Conservation (phyloP, 805 yeast genomes). For the Schwanniomyces sp. region DNA sequence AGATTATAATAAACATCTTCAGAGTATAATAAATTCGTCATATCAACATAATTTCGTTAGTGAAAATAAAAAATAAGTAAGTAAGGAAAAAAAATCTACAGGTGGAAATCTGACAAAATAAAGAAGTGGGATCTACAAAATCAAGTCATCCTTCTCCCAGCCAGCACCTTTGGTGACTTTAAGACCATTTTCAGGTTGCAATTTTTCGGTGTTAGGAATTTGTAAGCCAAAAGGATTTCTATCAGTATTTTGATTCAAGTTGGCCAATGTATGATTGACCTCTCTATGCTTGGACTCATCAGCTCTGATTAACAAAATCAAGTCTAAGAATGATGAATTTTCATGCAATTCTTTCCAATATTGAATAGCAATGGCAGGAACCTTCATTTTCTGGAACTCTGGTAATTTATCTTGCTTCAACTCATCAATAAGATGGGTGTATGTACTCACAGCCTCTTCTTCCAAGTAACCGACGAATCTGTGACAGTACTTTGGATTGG, state of each 20-base stretch:
- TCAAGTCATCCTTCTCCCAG: slow-evolving; percentile 43
- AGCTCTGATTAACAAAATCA: slow-evolving; percentile 63
- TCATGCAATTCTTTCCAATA: slow-evolving; percentile 61
- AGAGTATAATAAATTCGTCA: not conserved
- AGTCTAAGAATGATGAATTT: slow-evolving; percentile 55
- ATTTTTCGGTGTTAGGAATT: slow-evolving; percentile 30
- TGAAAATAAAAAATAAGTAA: not conserved
- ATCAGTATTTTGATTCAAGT: slow-evolving; percentile 51
- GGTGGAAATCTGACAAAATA: not conserved
- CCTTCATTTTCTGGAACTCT: slow-evolving; percentile 40
- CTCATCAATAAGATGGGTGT: slow-evolving; percentile 55
- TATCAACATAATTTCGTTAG: not conserved
- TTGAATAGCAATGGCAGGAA: slow-evolving; percentile 60
- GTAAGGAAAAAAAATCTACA: not conserved
- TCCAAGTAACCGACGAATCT: slow-evolving; percentile 77
- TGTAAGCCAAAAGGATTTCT: slow-evolving; percentile 66
- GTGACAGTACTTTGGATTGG: slow-evolving; percentile 65
- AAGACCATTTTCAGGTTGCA: slow-evolving; percentile 41
- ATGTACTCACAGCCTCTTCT: slow-evolving; percentile 74
- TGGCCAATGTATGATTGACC: slow-evolving; percentile 76
- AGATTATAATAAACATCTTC: not conserved
- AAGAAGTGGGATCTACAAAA: slow-evolving; percentile 3
- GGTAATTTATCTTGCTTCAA: slow-evolving; percentile 54
- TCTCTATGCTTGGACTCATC: slow-evolving; percentile 81
- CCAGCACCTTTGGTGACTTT: slow-evolving; percentile 31